Base-by-base conservation (phyloP, 768 basidiomycete genomes). In the Phaeotremella fagi region DNA sequence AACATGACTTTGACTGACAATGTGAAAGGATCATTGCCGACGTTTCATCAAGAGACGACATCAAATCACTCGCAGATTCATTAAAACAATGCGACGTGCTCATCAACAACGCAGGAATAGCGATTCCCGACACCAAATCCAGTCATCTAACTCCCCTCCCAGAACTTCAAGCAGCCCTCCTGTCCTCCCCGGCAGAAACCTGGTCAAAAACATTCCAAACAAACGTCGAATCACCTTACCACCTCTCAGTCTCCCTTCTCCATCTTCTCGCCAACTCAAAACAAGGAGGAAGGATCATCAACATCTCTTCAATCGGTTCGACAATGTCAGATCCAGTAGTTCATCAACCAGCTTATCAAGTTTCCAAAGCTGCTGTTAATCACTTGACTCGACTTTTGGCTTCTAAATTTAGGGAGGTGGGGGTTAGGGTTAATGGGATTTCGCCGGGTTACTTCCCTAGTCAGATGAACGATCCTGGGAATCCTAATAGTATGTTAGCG, bases 71-170 rank as follows among this genome's bases (percentile, higher is more conserved):
- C 4, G 48, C 37, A 2, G 12, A 45, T 15, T 42, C 38, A 2
- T 31, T 61, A 4, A 16, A 6, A 24, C 38, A 31, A 15, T 20
- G 52, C n/a, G 65, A 67, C 31, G 59, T 60, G 12, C 45, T 67
- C 22, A 57, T 67, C 54, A 67, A 67, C 33, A 61, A 62, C 44
- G 65, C 65, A 4, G 65, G 65, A 5, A 52, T 55, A 0, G 58
- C 55, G 15, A 14, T 55, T 11, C 58, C 58, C 16, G 58, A 59
- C 48, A 28, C 52, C 18, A 43, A 53, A 26, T 45, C 52, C 42
- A 47, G 53, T 2, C 58, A 60, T 48, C 38, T 60, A 4, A 51
- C 58, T 35, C 53, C 58, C 3, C 27, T 60, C 15, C 22, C 52
- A 6, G 58, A 60, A 27, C 50, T 60, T 6, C 58, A 59, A 54